Percentiles rank a stretch among this genome's conserved stretches.
phyloP scores from a whole-genome alignment of 2,329 filamentous ascomycete genomes.

The Trichoderma breve region DNA sequence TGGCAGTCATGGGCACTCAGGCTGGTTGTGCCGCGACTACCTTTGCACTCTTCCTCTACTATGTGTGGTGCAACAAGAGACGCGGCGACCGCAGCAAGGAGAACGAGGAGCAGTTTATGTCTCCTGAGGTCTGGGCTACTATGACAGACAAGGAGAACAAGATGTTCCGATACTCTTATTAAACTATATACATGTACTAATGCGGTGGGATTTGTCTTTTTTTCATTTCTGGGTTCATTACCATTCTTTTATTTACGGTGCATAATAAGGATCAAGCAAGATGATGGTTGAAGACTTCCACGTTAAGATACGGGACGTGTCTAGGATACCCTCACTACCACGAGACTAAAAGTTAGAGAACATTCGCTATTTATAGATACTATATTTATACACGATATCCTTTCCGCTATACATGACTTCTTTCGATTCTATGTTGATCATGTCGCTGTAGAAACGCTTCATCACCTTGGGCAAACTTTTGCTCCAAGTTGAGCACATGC shows the following conservation, averaged over 20 bases:
- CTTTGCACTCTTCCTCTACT: conserved; percentile 48
- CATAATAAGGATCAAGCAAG: not conserved
- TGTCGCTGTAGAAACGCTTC: not conserved
- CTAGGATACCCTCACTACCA: not conserved
- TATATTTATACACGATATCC: not conserved
- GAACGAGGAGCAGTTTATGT: conserved; percentile 42
- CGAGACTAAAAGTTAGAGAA: not conserved
- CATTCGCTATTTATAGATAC: not conserved
- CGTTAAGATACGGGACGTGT: not conserved
- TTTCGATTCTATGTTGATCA: not conserved
- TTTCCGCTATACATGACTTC: not conserved
- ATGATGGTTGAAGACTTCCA: not conserved
- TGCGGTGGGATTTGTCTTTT: not conserved
- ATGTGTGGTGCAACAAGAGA: conserved; percentile 48
- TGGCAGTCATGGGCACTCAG: conserved; percentile 53
- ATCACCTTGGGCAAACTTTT: not conserved
- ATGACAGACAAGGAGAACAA: conserved; percentile 58
- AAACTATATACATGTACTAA: conserved; percentile 4
- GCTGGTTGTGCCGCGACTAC: conserved; percentile 43
- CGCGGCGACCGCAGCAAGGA: conserved; percentile 32
- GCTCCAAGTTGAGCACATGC: too few species aligned
- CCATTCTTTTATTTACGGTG: not conserved
- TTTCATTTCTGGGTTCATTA: not conserved
- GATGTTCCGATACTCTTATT: conserved; percentile 53
- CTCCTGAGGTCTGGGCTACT: conserved; percentile 45